Evolutionary conservation across 1,139 yeast genomes (phyloP), one percentile per base, ranked within the genome.

Genomic region (Saccharomyces uvarum): DNA sequence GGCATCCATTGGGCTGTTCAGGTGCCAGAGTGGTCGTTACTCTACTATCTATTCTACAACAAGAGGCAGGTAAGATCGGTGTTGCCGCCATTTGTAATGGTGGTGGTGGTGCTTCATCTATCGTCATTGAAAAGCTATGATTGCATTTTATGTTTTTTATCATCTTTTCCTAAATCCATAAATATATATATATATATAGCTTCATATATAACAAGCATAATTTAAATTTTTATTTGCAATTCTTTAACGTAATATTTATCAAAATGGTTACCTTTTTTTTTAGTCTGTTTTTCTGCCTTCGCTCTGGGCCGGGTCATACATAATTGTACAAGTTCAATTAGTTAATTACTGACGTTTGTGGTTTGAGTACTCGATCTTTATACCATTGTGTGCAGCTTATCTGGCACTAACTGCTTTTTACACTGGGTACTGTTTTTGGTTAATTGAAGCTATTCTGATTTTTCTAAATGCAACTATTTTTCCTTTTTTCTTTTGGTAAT

Each of bases 71-170:
- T 69, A 89, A 85, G 77, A 74, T 84, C 64, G 99, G 99, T 72
- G 89, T 83, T 63, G 97, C 97, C 66, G 97, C 88, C 72, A 86
- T 93, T 71, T 93, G 98, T 80, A 93, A 93, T 74, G 98, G 99
- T 77, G 99, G 99, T 68, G 99, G 99, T 71, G 98, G 98, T 71
- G 98, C 97, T 56, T 86, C 96, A 56, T 83, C 95, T 41, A 74
- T 88, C 63, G 86, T 88, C 59, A 78, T 88, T 63, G 91, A 87
- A 74, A 81, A 71, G 64, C 16, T 27, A 46, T 46, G 48, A 27
- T 46, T 14, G 11, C 16, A 24, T 26, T 24, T 14, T 11, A 13
- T 6, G 28, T 26, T 13, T 14, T 11, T 24, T 28, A 46, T 27
- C 13, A 27, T 46, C 28, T 46, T 46, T 21, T 26, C 16, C 24